Conservation (phyloP, 192 early-diverging fungal species). For the Helicostylum pulchrum region DNA sequence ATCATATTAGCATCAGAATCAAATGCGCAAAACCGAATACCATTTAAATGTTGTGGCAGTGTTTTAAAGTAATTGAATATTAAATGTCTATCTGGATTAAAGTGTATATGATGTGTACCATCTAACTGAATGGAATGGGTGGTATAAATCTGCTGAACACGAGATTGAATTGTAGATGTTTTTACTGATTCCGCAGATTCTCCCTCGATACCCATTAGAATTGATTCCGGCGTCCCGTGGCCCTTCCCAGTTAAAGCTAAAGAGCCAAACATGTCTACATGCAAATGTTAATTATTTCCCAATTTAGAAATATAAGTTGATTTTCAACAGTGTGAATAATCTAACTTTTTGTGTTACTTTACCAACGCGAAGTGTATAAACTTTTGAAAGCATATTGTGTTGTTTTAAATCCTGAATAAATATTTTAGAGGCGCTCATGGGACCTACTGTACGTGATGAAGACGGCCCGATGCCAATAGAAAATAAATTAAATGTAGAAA, state of each 20-base stretch:
- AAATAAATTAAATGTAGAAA: slow-evolving; percentile 93
- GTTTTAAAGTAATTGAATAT: slow-evolving; percentile 86
- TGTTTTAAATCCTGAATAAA: slow-evolving; percentile 84
- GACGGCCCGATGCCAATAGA: slow-evolving; percentile 94
- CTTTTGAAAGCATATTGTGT: slow-evolving; percentile 60
- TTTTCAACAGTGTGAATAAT: not conserved
- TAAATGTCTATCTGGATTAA: slow-evolving; percentile 80
- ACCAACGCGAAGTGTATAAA: slow-evolving; percentile 36
- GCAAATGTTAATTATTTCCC: slow-evolving; percentile 1
- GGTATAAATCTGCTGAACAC: slow-evolving; percentile 73
- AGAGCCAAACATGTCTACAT: slow-evolving; percentile 86
- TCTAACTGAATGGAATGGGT: slow-evolving; percentile 70
- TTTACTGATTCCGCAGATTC: slow-evolving; percentile 84
- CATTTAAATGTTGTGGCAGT: slow-evolving; percentile 93
- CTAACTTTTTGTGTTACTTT: slow-evolving; percentile 24
- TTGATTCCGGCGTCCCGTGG: slow-evolving; percentile 92
- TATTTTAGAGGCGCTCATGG: slow-evolving; percentile 94
- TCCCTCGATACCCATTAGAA: slow-evolving; percentile 88
- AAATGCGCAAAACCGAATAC: slow-evolving; percentile 91
- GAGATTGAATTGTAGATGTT: slow-evolving; percentile 70
- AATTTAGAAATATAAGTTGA: slow-evolving; percentile 55
- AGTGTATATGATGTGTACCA: slow-evolving; percentile 73
- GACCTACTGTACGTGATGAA: slow-evolving; percentile 91
- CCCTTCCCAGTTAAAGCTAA: slow-evolving; percentile 92
- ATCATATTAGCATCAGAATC: slow-evolving; percentile 78